Evolutionary conservation across 1,284 basidiomycete species (phyloP).

Genomic region (Paramarasmius palmivorus): DNA sequence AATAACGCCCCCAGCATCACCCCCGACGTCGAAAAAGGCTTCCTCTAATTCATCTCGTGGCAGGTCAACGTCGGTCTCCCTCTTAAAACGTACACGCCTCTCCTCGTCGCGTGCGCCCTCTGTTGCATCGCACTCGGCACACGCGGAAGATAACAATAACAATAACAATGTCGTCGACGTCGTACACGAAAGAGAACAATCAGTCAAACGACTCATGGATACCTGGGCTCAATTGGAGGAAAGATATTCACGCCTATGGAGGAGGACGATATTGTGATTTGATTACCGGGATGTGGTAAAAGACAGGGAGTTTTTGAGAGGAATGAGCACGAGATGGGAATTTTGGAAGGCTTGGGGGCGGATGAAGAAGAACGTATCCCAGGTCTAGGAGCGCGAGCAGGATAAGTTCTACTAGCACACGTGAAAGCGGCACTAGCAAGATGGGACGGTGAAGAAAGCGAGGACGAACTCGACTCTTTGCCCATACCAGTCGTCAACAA

Average conservation of each 20-base stretch:
- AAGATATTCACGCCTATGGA: conserved; percentile 65
- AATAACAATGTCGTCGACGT: conserved; percentile 1
- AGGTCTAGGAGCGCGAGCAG: conserved; percentile 6
- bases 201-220: conserved; percentile 55
- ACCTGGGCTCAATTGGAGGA: conserved; percentile 68
- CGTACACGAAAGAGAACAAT: conserved; percentile 39
- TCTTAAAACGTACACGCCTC: conserved; percentile 7
- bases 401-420: too few relatives aligned
- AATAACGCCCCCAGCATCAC: conserved; percentile 21
- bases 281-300: conserved; percentile 54
- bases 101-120: conserved; percentile 10
- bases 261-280: conserved; percentile 79
- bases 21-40: conserved; percentile 31
- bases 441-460: conserved; percentile 36
- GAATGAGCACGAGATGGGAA: conserved; percentile 36
- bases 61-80: conserved; percentile 15
- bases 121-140: not conserved
- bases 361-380: conserved; percentile 23
- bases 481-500: not conserved
- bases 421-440: conserved; percentile 21
- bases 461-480: conserved; percentile 44
- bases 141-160: not conserved
- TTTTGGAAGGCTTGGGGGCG: conserved; percentile 52
- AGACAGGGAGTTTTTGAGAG: conserved; percentile 65
- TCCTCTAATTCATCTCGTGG: conserved; percentile 27